These are phyloP conservation scores for Eudorina sp. DNA, from an alignment of 139 green algal species.

Conservation along the genomic window DNA sequence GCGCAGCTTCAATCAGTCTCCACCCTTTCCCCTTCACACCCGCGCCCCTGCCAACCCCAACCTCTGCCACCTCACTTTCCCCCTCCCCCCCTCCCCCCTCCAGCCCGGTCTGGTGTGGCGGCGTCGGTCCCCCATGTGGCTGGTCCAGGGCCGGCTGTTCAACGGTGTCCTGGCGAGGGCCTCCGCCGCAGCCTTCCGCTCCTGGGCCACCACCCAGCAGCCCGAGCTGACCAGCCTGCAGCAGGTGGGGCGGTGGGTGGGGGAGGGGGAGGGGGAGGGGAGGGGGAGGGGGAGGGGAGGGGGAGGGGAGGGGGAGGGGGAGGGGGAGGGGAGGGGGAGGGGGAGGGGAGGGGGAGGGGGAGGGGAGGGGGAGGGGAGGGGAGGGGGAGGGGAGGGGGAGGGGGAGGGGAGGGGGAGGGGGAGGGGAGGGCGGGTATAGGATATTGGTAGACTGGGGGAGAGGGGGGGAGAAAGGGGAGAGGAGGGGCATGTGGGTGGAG, in stretches of 20 bases:
- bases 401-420: too few relatives aligned
- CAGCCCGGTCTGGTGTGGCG: conserved; percentile 44
- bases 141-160: conserved; percentile 48
- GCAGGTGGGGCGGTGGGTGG: conserved; percentile 13
- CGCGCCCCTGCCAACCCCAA: not conserved
- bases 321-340: too few relatives aligned
- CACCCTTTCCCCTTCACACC: not conserved
- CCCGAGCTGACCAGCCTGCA: conserved; percentile 24
- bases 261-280: not conserved
- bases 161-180: conserved; percentile 66
- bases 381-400: too few relatives aligned
- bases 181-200: conserved; percentile 62
- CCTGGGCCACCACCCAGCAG: conserved; percentile 49
- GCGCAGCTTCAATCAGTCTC: not conserved
- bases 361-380: too few relatives aligned
- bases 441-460: too few relatives aligned
- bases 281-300: too few relatives aligned
- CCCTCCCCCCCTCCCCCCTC: not conserved
- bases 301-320: too few relatives aligned
- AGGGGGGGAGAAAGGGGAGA: too few relatives aligned
- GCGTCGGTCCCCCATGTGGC: conserved; percentile 38
- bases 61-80: not conserved
- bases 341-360: too few relatives aligned
- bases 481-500: too few relatives aligned
- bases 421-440: too few relatives aligned